Percentiles rank a stretch among this genome's conserved stretches.
These are phyloP conservation scores for Microthlaspi erraticum DNA, from an alignment of 345 rosid species.

Conservation along the genomic window DNA sequence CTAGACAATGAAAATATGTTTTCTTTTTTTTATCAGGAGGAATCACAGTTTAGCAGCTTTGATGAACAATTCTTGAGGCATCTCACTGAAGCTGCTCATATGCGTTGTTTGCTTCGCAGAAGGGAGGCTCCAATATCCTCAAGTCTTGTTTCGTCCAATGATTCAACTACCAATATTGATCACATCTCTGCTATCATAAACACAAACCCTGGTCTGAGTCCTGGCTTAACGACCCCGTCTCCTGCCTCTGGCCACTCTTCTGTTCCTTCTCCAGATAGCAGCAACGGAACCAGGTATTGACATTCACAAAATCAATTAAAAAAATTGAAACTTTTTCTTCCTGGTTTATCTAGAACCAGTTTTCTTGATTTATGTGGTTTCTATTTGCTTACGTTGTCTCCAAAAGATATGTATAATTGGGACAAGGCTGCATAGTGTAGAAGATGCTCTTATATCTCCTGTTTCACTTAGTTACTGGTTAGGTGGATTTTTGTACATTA, in stretches of 20 bases:
- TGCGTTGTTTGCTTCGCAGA: slow-evolving; percentile 55
- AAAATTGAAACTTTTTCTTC: background rate
- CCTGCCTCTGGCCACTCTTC: slow-evolving; percentile 47
- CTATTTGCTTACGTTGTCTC: background rate
- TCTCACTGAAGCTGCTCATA: slow-evolving; percentile 59
- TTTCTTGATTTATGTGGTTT: slow-evolving; percentile 14
- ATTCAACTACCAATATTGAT: slow-evolving; percentile 31
- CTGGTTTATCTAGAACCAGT: background rate
- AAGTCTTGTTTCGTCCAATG: slow-evolving; percentile 48
- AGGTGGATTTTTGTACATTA: background rate
- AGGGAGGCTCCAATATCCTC: slow-evolving; percentile 64
- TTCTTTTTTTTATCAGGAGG: slow-evolving; percentile 49
- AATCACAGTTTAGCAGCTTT: slow-evolving; percentile 53
- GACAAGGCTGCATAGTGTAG: background rate
- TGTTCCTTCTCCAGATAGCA: slow-evolving; percentile 48
- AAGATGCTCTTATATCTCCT: slow-evolving; percentile 8
- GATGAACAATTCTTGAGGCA: slow-evolving; percentile 73
- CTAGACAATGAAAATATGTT: background rate
- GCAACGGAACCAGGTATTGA: slow-evolving; percentile 55
- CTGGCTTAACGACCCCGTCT: slow-evolving; percentile 43
- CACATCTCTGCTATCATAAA: slow-evolving; percentile 10
- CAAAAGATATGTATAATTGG: background rate
- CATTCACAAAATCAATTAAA: background rate
- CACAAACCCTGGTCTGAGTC: slow-evolving; percentile 41
- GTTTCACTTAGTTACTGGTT: slow-evolving; percentile 9